A percentile compares a stretch with the other conserved stretches of the same genome.
Conservation (phyloP, 106 monocot species). For the Allium fistulosum region DNA sequence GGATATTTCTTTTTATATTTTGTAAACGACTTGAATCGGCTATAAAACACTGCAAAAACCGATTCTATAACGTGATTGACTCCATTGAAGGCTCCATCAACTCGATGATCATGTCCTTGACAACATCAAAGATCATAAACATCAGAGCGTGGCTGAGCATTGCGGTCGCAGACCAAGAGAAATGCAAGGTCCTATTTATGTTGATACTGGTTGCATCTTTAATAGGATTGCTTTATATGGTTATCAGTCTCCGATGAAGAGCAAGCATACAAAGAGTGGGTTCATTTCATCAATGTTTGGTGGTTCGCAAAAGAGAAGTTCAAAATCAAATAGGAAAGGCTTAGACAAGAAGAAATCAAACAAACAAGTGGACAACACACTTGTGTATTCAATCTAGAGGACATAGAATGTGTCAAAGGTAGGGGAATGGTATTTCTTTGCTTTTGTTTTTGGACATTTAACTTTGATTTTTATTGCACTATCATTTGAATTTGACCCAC, state of each 20-base stretch:
- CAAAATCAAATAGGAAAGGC: conserved; percentile 55
- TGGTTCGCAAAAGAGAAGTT: conserved; percentile 57
- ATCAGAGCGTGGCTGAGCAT: no score
- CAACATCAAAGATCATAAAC: no score
- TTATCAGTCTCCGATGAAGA: conserved; percentile 24
- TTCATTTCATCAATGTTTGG: conserved; percentile 55
- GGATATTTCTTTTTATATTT: no score
- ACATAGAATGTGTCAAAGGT: conserved; percentile 94
- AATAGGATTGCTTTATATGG: conserved; percentile 25
- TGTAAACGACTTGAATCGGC: no score
- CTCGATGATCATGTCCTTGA: no score
- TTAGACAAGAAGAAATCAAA: conserved; percentile 67
- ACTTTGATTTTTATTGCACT: no score
- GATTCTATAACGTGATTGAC: no score
- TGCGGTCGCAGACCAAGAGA: no score
- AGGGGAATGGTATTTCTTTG: neutral
- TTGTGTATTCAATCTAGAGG: conserved; percentile 82
- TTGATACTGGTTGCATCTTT: conserved; percentile 84
- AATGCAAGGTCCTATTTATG: conserved; percentile 81
- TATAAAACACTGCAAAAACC: no score
- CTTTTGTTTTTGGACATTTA: no score
- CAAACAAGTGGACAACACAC: conserved; percentile 66
- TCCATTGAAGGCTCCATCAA: no score
- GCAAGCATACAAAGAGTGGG: conserved; percentile 7
- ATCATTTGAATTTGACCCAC: neutral